Base-by-base conservation (phyloP, 352 stramenopile genomes). In the Globisporangium nagaii region DNA sequence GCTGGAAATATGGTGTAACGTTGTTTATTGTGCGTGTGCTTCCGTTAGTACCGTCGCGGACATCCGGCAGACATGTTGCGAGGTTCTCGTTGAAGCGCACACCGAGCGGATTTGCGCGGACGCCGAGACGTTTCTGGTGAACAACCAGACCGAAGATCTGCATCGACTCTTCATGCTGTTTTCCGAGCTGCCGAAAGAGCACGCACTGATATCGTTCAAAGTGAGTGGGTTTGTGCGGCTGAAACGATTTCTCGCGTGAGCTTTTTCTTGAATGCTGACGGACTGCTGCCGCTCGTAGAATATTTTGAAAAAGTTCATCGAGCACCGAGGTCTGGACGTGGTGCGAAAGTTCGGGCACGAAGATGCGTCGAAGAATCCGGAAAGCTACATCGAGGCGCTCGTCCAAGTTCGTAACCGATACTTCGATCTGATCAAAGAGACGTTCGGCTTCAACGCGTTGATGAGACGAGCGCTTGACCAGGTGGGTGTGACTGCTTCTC, bases 221-320 rank as follows among this genome's bases (percentile, higher is more conserved):
- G 84, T 90, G 59, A 39, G 42, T 43, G 5, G 41, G 11, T 11
- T 50, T 36, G 22, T 46, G 9, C 37, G 30, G n/a, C n/a, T 17
- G 20, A 34, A 25, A 7, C 7, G n/a, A 9, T 10, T 17, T 49
- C 43, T 28, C 8, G 13, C n/a, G 17, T 7, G 17, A 24, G 27
- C 42, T 34, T 48, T 2, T 9, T 34, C 2, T 5, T 15, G 2
- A 15, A 4, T 15, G 40, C 25, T 52, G 12, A 20, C 40, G 22
- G 15, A 47, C 53, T 2, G 11, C 30, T 49, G n/a, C 57, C 46
- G 32, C 7, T n/a, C 31, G 22, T 36, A 94, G 82, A 90, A 88
- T 53, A 94, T 92, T 39, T 57, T 94, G 32, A 92, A 91, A 60
- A 90, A 84, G 44, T 93, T 88, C 45, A 91, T 94, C 32, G 84